A percentile compares a stretch with the other conserved stretches of the same genome.
These are phyloP conservation scores for Coemansia sp. DNA, from an alignment of 192 early-diverging fungal species.

Conservation along the genomic window DNA sequence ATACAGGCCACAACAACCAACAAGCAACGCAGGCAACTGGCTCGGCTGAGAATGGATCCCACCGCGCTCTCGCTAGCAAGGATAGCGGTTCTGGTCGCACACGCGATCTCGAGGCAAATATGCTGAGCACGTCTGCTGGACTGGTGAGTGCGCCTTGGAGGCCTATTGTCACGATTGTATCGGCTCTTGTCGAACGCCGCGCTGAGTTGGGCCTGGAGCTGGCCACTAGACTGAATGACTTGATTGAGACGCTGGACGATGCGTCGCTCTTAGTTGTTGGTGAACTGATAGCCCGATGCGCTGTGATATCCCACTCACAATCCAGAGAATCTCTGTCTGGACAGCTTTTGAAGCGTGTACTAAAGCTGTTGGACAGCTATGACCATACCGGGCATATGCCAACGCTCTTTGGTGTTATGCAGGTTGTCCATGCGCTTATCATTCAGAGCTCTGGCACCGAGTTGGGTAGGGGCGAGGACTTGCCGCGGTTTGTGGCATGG, in stretches of 20 bases:
- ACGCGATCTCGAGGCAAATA: conserved; percentile 28
- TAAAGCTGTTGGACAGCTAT: conserved; percentile 32
- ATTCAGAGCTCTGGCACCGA: neutral
- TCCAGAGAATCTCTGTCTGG: conserved; percentile 1
- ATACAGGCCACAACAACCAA: neutral
- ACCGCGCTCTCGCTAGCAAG: conserved; percentile 6
- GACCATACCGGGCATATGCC: conserved; percentile 36
- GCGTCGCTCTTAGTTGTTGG: conserved; percentile 22
- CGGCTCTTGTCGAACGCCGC: conserved; percentile 6
- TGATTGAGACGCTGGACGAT: conserved; percentile 21
- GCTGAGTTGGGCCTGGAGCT: neutral
- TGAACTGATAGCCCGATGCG: conserved; percentile 27
- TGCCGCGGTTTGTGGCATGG: conserved; percentile 51
- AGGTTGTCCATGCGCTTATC: conserved; percentile 14
- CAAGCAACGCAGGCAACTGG: conserved; percentile 5
- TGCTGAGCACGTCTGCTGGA: conserved; percentile 16
- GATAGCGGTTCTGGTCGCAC: too few relatives aligned
- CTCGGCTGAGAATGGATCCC: conserved; percentile 4
- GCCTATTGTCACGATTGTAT: conserved; percentile 14
- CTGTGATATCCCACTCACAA: neutral
- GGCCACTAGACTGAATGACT: conserved; percentile 1
- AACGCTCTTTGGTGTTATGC: conserved; percentile 34
- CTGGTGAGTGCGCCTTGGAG: conserved; percentile 11
- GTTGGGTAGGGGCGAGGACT: conserved; percentile 26
- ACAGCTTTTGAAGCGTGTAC: conserved; percentile 24